A percentile compares a stretch with the other conserved stretches of the same genome.
phyloP scores from a whole-genome alignment of 495 filamentous ascomycete species.

The Podospora pseudoanserina region DNA sequence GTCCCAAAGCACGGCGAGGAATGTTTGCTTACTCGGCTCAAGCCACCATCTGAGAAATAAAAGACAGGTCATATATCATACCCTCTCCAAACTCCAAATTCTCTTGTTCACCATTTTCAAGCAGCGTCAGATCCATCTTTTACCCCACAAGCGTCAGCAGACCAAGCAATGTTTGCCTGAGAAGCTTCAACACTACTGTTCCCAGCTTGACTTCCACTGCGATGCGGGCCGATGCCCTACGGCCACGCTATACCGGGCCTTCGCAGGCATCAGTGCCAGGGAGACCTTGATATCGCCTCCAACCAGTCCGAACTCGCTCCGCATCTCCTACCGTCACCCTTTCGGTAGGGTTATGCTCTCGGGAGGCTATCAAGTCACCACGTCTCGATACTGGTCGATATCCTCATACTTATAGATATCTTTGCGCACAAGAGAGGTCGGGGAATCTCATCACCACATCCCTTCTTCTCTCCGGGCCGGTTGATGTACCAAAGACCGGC shows the following conservation, averaged over 20 bases:
- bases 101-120: neutral
- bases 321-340: neutral
- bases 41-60: slow-evolving; percentile 3
- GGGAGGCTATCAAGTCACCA: neutral
- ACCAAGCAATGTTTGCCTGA: neutral
- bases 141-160: neutral
- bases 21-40: slow-evolving; percentile 16
- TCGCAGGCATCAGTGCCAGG: neutral
- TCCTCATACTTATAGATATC: neutral
- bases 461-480: neutral
- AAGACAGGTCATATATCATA: slow-evolving; percentile 9
- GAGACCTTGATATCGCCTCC: neutral
- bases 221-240: slow-evolving; percentile 11
- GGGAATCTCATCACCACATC: neutral
- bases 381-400: neutral
- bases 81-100: neutral
- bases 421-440: neutral
- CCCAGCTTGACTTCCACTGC: neutral
- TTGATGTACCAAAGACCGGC: neutral
- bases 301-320: neutral
- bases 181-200: neutral
- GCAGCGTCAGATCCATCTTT: neutral
- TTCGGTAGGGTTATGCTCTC: neutral
- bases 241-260: neutral
- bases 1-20: slow-evolving; percentile 1